Conservation (phyloP, 805 yeast species). For the Teunomyces lycoperdinae region DNA sequence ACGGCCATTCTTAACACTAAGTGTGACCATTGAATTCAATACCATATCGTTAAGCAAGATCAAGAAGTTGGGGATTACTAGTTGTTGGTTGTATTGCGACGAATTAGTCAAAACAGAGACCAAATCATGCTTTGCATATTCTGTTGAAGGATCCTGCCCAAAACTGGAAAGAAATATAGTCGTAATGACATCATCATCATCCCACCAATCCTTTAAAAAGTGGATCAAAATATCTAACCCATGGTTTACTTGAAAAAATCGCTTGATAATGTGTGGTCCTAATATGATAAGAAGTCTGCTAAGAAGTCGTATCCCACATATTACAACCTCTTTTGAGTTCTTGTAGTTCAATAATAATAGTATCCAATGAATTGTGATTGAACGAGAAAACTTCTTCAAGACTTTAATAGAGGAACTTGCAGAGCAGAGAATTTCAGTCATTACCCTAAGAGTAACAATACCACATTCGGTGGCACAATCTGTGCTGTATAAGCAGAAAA, state of each 20-base stretch:
- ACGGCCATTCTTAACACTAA: constrained; percentile 29
- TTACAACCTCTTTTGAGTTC: constrained; percentile 33
- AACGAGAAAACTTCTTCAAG: constrained; percentile 45
- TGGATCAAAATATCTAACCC: constrained; percentile 51
- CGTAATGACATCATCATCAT: constrained; percentile 42
- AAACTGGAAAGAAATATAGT: constrained; percentile 45
- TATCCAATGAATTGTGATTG: constrained; percentile 65
- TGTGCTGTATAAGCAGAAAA: constrained; percentile 50
- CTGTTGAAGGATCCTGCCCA: constrained; percentile 30
- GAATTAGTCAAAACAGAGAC: not conserved
- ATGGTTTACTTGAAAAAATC: constrained; percentile 46
- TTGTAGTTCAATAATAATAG: constrained; percentile 47
- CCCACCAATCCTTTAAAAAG: constrained; percentile 47
- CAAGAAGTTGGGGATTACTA: constrained; percentile 48
- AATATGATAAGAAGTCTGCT: constrained; percentile 46
- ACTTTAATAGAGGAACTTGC: constrained; percentile 34
- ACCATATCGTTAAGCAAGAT: constrained; percentile 30
- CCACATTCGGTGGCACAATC: constrained; percentile 37
- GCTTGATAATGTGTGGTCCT: constrained; percentile 45
- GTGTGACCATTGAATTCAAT: constrained; percentile 28
- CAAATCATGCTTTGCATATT: not conserved
- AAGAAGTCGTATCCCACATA: constrained; percentile 44
- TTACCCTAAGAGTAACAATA: constrained; percentile 23
- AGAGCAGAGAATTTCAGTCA: constrained; percentile 41
- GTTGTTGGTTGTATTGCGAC: constrained; percentile 12